Percentiles rank a stretch among this genome's conserved stretches.
Evolutionary conservation across 768 basidiomycete species (phyloP).

Genomic region (Hemileccinum impolitum): DNA sequence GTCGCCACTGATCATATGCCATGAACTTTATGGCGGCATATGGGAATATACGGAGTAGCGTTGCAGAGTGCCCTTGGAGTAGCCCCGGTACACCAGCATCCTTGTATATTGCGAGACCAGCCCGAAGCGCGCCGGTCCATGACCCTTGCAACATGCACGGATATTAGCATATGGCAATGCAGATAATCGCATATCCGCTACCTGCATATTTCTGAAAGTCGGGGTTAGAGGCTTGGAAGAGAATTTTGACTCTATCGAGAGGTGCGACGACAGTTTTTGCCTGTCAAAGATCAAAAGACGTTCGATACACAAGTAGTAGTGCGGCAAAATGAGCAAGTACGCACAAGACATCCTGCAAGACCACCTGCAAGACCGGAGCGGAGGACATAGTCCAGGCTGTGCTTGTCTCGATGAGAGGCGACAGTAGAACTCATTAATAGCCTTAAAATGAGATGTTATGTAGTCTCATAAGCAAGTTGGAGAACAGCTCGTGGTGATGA

Average conservation of each 20-base stretch:
- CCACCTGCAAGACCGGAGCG: conserved; percentile 92
- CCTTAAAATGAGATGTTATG: background rate
- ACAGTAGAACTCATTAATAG: conserved; percentile 33
- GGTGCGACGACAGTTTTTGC: conserved; percentile 95
- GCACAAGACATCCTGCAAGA: conserved; percentile 87
- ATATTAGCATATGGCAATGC: conserved; percentile 19
- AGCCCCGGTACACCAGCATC: conserved; percentile 73
- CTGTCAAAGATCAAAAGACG: conserved; percentile 37
- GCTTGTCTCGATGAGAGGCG: conserved; percentile 46
- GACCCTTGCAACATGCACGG: conserved; percentile 50
- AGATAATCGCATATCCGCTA: conserved; percentile 30
- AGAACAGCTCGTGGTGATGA: background rate
- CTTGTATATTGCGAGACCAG: conserved; percentile 67
- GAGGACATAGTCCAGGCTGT: conserved; percentile 57
- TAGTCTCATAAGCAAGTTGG: conserved; percentile 15
- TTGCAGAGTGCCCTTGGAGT: conserved; percentile 95
- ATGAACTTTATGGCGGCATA: conserved; percentile 98
- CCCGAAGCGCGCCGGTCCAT: conserved; percentile 81
- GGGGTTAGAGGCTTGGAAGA: conserved; percentile 95
- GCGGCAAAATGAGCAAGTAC: conserved; percentile 31
- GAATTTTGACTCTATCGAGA: conserved; percentile 95
- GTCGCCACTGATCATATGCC: conserved; percentile 86
- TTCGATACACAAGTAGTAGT: conserved; percentile 4
- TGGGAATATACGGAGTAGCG: conserved; percentile 90
- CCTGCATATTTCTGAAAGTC: conserved; percentile 94